Evolutionary conservation across 2,329 filamentous ascomycete genomes (phyloP).

Genomic region (Teratosphaeria nubilosa): DNA sequence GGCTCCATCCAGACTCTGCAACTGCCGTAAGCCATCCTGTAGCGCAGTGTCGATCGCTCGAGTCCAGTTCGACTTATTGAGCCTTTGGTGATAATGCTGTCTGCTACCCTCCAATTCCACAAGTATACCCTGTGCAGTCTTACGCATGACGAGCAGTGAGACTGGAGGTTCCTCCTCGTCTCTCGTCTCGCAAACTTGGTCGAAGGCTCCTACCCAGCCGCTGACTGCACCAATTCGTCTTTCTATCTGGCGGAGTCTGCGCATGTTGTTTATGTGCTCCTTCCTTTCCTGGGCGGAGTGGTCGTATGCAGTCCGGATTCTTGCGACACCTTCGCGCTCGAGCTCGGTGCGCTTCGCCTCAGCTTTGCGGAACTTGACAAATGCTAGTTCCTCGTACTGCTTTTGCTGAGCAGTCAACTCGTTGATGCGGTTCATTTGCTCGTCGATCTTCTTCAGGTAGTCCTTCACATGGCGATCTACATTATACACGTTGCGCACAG

Average conservation of each 20-base stretch:
- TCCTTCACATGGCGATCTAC: slow-evolving; percentile 99
- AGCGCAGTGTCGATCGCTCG: slow-evolving; percentile 77
- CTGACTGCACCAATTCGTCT: slow-evolving; percentile 77
- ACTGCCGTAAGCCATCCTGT: slow-evolving; percentile 70
- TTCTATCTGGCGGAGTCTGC: slow-evolving; percentile 72
- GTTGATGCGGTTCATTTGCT: slow-evolving; percentile 94
- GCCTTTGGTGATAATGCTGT: slow-evolving; percentile 77
- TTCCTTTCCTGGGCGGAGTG: slow-evolving; percentile 66
- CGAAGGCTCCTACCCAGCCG: slow-evolving; percentile 87
- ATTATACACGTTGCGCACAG: slow-evolving; percentile 98
- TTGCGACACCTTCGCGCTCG: slow-evolving; percentile 65
- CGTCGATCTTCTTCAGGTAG: slow-evolving; percentile 97
- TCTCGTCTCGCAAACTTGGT: slow-evolving; percentile 63
- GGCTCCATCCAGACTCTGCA: slow-evolving; percentile 58
- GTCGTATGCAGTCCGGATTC: slow-evolving; percentile 75
- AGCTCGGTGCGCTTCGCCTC: slow-evolving; percentile 71
- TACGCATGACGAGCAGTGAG: slow-evolving; percentile 65
- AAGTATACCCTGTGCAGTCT: slow-evolving; percentile 79
- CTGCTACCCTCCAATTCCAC: slow-evolving; percentile 82
- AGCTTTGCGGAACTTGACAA: slow-evolving; percentile 84
- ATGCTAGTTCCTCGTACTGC: slow-evolving; percentile 71
- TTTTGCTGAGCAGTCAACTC: slow-evolving; percentile 89
- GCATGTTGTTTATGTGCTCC: slow-evolving; percentile 70
- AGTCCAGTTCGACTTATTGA: slow-evolving; percentile 78
- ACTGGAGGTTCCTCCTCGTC: slow-evolving; percentile 58